These are phyloP conservation scores for Hevea brasiliensis DNA, from an alignment of 345 rosid species.

Conservation along the genomic window DNA sequence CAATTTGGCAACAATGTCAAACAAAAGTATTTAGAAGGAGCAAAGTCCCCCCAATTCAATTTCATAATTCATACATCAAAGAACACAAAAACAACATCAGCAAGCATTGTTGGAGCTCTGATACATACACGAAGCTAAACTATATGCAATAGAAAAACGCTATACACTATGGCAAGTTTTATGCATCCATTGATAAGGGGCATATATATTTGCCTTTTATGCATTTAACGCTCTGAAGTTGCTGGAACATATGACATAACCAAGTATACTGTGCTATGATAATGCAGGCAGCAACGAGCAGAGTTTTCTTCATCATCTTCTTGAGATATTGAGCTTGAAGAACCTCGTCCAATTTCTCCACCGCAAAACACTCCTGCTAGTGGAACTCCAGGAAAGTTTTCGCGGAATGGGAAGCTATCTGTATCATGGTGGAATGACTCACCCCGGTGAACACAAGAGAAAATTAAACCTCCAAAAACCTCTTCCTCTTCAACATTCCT, in stretches of 20 bases:
- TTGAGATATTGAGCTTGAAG: conserved; percentile 5
- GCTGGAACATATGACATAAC: conserved; percentile 31
- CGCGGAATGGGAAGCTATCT: conserved; percentile 29
- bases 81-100: not conserved
- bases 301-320: conserved; percentile 18
- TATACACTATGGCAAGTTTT: not conserved
- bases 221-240: not conserved
- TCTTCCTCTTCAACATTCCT: not conserved
- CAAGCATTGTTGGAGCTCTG: not conserved
- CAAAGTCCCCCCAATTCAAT: too few relatives aligned
- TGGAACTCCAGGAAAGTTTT: conserved; percentile 34
- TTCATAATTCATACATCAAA: too few relatives aligned
- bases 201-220: not conserved
- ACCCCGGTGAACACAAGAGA: conserved; percentile 25
- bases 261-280: conserved; percentile 32
- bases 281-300: conserved; percentile 29
- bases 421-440: not conserved
- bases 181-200: not conserved
- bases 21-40: too few relatives aligned
- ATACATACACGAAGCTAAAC: not conserved
- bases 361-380: conserved; percentile 37
- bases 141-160: too few relatives aligned
- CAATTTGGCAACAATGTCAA: too few relatives aligned
- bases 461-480: conserved; percentile 40
- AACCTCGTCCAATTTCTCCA: conserved; percentile 38